Percentiles rank a stretch among this genome's conserved stretches.
These are phyloP conservation scores for Penicillium psychrofluorescens DNA, from an alignment of 495 filamentous ascomycete species.

Conservation along the genomic window DNA sequence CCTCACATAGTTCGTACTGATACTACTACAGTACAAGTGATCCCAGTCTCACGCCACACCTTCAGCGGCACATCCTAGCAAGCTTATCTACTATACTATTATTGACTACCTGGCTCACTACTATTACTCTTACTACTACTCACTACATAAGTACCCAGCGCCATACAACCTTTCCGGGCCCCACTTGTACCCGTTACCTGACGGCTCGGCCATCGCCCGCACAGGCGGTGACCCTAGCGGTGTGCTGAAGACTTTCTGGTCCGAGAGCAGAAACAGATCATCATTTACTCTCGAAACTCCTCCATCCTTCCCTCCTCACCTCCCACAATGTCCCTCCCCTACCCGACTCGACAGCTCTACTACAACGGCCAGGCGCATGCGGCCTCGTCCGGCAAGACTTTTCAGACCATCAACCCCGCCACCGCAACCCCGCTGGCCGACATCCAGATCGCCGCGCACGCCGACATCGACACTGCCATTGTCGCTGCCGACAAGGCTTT, in stretches of 20 bases:
- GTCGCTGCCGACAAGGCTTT: constrained; percentile 55
- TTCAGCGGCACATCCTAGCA: too few species aligned
- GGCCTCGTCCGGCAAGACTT: constrained; percentile 52
- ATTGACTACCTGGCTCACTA: too few species aligned
- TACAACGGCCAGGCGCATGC: constrained; percentile 57
- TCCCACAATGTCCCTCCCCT: constrained; percentile 32
- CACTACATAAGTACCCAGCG: too few species aligned
- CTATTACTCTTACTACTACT: too few species aligned
- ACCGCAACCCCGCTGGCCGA: constrained; percentile 55
- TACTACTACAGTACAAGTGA: too few species aligned
- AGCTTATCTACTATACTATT: too few species aligned
- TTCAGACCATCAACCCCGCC: constrained; percentile 62
- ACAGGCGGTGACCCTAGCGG: background rate
- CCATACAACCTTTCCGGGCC: too few species aligned
- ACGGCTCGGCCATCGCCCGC: too few species aligned
- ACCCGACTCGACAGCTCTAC: constrained; percentile 53
- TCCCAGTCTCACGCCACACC: too few species aligned
- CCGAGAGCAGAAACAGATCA: background rate
- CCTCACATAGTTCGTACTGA: too few species aligned
- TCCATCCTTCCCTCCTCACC: constrained; percentile 1
- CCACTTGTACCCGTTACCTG: too few species aligned
- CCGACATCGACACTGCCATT: constrained; percentile 62
- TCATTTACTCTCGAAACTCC: background rate
- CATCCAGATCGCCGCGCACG: constrained; percentile 53
- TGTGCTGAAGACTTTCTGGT: background rate